phyloP scores from a whole-genome alignment of 306 rosid species.

The Pyrus pyrifolia region DNA sequence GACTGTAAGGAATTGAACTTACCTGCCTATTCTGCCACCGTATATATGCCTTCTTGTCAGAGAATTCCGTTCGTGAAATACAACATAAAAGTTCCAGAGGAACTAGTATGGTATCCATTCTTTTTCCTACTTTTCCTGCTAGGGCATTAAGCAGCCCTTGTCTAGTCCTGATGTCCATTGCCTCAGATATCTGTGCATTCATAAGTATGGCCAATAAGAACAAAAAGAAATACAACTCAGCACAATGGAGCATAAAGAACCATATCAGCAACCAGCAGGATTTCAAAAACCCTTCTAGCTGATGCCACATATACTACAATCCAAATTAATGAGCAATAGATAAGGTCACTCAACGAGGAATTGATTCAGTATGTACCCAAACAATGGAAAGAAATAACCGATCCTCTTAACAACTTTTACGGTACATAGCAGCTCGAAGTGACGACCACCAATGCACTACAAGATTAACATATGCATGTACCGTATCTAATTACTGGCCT shows the following conservation, averaged over 20 bases:
- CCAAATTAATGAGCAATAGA: neutral
- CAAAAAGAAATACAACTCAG: neutral
- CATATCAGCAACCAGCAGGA: neutral
- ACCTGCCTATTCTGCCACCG: conserved; percentile 99
- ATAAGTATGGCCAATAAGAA: conserved; percentile 2
- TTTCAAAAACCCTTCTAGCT: neutral
- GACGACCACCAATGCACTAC: neutral
- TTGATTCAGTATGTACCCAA: neutral
- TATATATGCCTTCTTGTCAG: conserved; percentile 91
- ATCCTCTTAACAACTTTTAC: neutral
- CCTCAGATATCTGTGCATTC: conserved; percentile 77
- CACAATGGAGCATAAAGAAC: neutral
- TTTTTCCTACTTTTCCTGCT: conserved; percentile 83
- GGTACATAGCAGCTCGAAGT: neutral
- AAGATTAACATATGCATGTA: neutral
- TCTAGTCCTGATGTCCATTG: conserved; percentile 83
- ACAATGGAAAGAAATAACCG: neutral
- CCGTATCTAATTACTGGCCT: neutral
- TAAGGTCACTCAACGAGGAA: neutral
- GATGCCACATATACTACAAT: neutral
- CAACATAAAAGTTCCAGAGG: conserved; percentile 93
- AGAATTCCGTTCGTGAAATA: conserved; percentile 83
- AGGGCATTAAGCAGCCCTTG: conserved; percentile 94
- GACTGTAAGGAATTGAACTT: conserved; percentile 19
- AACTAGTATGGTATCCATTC: conserved; percentile 89